Base-by-base conservation (phyloP, 106 monocot species). In the Iris macrosiphon region DNA sequence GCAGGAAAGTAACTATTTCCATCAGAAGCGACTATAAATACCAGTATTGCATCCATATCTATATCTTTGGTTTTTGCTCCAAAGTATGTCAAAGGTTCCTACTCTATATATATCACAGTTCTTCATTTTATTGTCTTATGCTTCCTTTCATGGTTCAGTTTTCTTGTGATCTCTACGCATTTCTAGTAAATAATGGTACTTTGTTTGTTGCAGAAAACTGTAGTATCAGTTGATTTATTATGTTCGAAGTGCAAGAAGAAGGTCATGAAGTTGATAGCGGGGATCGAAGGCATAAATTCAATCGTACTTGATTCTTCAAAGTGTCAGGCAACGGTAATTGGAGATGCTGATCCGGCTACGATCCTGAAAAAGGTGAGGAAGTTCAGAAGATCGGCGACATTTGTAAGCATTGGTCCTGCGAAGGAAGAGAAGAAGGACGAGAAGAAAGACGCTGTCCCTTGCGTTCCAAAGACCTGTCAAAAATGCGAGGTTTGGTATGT, bases 201-300 rank as follows among this genome's bases (percentile, higher is more conserved):
- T 18, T 23, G 10, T 28, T n/a, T 30, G 33, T 25, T 63, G 64
- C 64, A 64, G 64, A 64, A 52, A 64, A 64, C 64, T 30, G 52
- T 64, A 26, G 40, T 64, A 31, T 40, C 64, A 42, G 64, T 64
- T 10, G 64, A 64, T 12, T 29, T 64, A 26, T 41, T 52, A 50
- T 64, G 64, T 41, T n/a, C 35, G 9, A 64, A 47, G 39, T 71
- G 71, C 62, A 71, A 48, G 63, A 63, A 62, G 55, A 63, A 61
- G 62, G 62, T 55, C 25, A 71, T 71, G 71, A 63, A 63, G 39
- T 45, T 61, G 34, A 35, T 63, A 16, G 63, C 71, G 22, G 42
- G 20, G 18, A 57, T 71, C 33, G 71, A 63, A 48, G 63, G 48
- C 23, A 63, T 63, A 31, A 48, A 63, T 18, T 71, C 71, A 3